Base-by-base conservation (phyloP, 1,139 yeast genomes). In the Suhomyces taliae region DNA sequence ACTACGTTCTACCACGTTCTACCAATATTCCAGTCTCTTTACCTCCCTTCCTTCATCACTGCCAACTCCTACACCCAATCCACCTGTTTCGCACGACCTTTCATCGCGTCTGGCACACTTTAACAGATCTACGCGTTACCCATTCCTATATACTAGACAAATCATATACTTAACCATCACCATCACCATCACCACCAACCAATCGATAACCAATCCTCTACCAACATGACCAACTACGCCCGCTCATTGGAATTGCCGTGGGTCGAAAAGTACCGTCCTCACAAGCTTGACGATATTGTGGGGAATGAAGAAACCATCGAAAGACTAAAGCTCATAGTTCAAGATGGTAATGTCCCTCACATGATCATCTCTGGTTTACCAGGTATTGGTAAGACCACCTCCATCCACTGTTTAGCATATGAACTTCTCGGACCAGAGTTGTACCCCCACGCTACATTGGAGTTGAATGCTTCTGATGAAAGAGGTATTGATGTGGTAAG, bases 181-280 rank as follows among this genome's bases (percentile, higher is more conserved):
- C 32, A 29, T 29, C 6, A 29, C 11, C 32, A 11, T 9, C 32
- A 29, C 32, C 32, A 5, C 32, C 32, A 29, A 9, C 11, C 4
- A 9, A 11, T 11, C 32, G 5, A 4, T 11, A 19, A 19, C 24
- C 24, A 19, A 19, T 1, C 15, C 15, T 29, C 32, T 11, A 29
- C 32, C 9, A 27, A 27, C 45, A 60, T 59, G 64, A 43, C 59
- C 26, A 61, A 60, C 50, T 52, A 55, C 48, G 58, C 66, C 12
- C 57, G 60, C 27, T 53, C 64, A n/a, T 60, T 75, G 41, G 78
- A 74, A 50, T 68, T 75, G 36, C 80, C 80, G 7, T 75, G 97
- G 99, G 98, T 93, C 14, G 99, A 93, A 60, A 93, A 93, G 62
- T 93, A 93, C 64, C 82, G 99, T 51, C 99, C 99, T 0, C 76